Percentiles rank a stretch among this genome's conserved stretches.
These are phyloP conservation scores for Scheffersomyces segobiensis DNA, from an alignment of 1,139 yeast species.

Conservation along the genomic window DNA sequence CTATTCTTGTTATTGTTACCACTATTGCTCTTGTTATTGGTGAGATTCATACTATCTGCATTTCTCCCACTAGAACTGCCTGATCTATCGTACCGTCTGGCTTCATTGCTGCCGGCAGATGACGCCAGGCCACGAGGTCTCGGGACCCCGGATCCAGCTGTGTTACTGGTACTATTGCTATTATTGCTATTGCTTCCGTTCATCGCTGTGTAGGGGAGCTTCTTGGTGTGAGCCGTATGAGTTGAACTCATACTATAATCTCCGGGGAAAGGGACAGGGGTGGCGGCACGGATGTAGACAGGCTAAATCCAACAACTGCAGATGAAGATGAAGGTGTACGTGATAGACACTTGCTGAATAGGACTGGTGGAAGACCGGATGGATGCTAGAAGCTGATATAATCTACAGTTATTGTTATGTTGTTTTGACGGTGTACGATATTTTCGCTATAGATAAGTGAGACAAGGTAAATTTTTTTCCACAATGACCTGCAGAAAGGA, in stretches of 20 bases:
- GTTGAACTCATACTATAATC: neutral
- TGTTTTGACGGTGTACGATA: neutral
- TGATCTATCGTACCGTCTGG: neutral
- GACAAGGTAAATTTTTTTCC: neutral
- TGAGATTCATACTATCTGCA: neutral
- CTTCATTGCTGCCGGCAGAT: neutral
- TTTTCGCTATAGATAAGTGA: neutral
- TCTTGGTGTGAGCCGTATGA: neutral
- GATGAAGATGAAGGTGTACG: neutral
- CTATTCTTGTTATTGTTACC: slow-evolving; percentile 2
- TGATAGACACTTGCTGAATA: neutral
- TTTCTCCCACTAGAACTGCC: neutral
- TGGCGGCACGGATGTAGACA: neutral
- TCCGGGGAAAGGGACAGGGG: neutral
- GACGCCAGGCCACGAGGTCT: neutral
- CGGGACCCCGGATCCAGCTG: neutral
- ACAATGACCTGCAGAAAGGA: neutral
- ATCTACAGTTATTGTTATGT: neutral
- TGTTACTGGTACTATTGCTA: neutral
- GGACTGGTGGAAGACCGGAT: neutral
- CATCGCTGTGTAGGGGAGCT: neutral
- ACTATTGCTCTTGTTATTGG: slow-evolving; percentile 4
- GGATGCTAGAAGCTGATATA: neutral
- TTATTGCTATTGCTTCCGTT: neutral
- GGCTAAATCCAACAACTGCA: neutral